Evolutionary conservation across 164 flowering plant genomes (phyloP), one percentile per base, ranked within the genome.

Genomic region (Tetrastigma voinierianum): DNA sequence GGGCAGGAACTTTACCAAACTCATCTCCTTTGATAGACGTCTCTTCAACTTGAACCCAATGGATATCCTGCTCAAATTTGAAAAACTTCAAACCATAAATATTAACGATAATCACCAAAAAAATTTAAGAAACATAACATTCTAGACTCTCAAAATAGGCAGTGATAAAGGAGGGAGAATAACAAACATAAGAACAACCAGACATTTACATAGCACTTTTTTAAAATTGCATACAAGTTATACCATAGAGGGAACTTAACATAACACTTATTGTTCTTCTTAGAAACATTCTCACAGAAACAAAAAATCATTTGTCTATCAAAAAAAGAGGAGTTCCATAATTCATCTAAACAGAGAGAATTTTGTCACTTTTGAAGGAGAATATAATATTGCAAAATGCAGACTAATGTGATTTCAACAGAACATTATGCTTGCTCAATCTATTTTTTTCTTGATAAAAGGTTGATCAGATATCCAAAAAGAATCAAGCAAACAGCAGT

Each of bases 41-140:
- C 32, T 71, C 62, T 57, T 74, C 61, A 55, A 46, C 62, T 51
- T 59, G 70, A 57, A 61, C 60, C 80, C 76, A 81, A 46, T 44
- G 25, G 48, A 78, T 70, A 61, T 74, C 83, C 80, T 77, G 77
- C 62, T 46, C 58, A 63, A 52, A 45, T 64, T 64, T 49, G 46
- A 59, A 15, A 64, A 24, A 47, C 52, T 7, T 44, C 1, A 20
- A 48, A 23, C 49, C 17, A 24, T 66, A 57, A 56, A n/a, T 43
- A 63, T 21, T 10, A 4, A 55, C 54, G 17, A 23, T 40, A 61
- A 8, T 7, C 21, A 4, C n/a, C 46, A n/a, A 43, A 32, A 9
- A 15, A 40, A 14, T 52, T 13, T 17, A 59, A 21, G 17, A 32
- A 20, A 40, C n/a, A n/a, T 25, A 11, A 59, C n/a, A 12, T 21